Base-by-base conservation (phyloP, 169 alveolate genomes). In the Plasmodium reichenowi region DNA sequence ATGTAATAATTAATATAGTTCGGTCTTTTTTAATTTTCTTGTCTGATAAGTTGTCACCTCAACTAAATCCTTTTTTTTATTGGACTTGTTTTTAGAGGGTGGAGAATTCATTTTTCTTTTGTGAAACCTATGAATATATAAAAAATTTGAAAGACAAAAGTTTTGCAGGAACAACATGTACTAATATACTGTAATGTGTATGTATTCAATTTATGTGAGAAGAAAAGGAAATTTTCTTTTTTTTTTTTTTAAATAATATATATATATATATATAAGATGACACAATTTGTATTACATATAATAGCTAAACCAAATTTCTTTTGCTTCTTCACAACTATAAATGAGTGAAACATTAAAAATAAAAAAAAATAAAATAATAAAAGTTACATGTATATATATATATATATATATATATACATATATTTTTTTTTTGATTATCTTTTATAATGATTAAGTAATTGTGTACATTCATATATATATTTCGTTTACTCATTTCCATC, bases 321-420 rank as follows among this genome's bases (percentile, higher is more conserved):
- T 83, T 62, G 91, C 91, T 29, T 83, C 91, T 56, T 83, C 91
- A 56, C 91, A 83, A 48, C 89, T 78, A 13, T 26, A 43, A 13
- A 52, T 5, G 47, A 6, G 47, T 38, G 2, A 38, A 38, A 38
- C 10, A 38, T 38, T 38, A 38, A 38, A 38, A 38, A 38, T 0
- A 32, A 58, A 45, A 45, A 56, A 24, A 24, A 20, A 47, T 6
- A 9, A 43, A 59, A 74, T 50, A 22, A 62, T 12, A 62, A 15
- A 54, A 9, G 7, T 20, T 7, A 22, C 29, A 20, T 22, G 7
- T 26, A 64, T 12, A 26, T 24, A 26, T 72, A 52, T 29, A 26
- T 26, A 64, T 26, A 64, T 64, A 29, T 29, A 64, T 64, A 64
- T 64, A 29, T 64, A 66, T 66, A 38, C 38, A 38, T 66, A 66